phyloP scores from a whole-genome alignment of 352 stramenopile species.

The Phytophthora pisi region DNA sequence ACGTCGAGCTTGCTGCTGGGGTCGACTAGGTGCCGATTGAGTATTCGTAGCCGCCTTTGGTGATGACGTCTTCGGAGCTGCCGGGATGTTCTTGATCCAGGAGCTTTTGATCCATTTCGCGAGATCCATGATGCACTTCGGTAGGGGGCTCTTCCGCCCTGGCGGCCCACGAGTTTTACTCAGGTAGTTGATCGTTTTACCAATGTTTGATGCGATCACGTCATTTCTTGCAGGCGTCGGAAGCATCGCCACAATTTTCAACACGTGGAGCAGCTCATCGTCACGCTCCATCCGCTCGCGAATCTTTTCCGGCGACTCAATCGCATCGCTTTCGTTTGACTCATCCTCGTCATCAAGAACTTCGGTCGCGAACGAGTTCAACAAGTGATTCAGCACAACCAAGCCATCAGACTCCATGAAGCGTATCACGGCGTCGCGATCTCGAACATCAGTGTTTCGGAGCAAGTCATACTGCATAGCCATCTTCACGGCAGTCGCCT shows the following conservation, averaged over 20 bases:
- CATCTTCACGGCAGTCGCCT: conserved; percentile 47
- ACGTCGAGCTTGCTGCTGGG: conserved; percentile 37
- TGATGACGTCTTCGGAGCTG: conserved; percentile 10
- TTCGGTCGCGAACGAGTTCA: conserved; percentile 43
- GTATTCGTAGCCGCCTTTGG: conserved; percentile 11
- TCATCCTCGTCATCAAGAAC: conserved; percentile 33
- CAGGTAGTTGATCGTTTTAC: conserved; percentile 63
- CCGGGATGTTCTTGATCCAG: conserved; percentile 63
- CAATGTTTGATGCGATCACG: conserved; percentile 66
- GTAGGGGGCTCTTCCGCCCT: conserved; percentile 39
- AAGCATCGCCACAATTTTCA: conserved; percentile 78
- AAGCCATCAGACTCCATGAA: conserved; percentile 68
- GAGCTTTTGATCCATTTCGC: conserved; percentile 78
- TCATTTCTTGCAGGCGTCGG: conserved; percentile 56
- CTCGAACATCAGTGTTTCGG: conserved; percentile 62
- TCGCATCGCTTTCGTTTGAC: conserved; percentile 16
- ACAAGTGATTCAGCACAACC: conserved; percentile 58
- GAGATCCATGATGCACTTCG: conserved; percentile 50
- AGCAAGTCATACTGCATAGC: conserved; percentile 65
- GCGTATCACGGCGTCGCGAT: conserved; percentile 64
- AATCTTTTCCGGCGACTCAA: conserved; percentile 4
- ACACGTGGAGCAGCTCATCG: conserved; percentile 34
- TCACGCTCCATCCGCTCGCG: conserved; percentile 32
- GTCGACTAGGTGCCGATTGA: conserved; percentile 23
- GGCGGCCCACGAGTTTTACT: conserved; percentile 47